Base-by-base conservation (phyloP, 192 early-diverging fungal species). In the Diversispora eburnea region DNA sequence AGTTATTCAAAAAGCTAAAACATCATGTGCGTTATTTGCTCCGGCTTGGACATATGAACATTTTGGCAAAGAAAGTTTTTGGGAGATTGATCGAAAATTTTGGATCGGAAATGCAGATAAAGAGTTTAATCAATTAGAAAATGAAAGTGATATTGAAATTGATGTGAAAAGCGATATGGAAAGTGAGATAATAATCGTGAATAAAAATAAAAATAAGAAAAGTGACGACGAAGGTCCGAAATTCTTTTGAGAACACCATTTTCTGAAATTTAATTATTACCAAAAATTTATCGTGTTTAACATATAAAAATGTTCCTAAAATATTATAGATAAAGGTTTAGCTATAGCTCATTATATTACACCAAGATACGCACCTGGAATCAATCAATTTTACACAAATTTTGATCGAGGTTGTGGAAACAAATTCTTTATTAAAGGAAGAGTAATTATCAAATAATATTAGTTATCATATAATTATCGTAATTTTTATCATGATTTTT, bases 1-100 rank as follows among this genome's bases (percentile, higher is more conserved):
- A 66, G 78, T 80, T 19, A 84, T 86, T 22, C 76, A 63, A 5
- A 57, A 73, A 22, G 83, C 78, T 3, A 61, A 70, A 1, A 82
- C 85, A 7, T 85, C 84, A 1, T 75, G 77, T 17, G 89, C 88
- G 33, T 41, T 91, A 9, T 91, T 91, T 83, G 89, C 82, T 0
- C 87, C 84, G 1, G 88, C 81, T 9, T 91, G 89, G 89, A 86
- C 86, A 3, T 89, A 82, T 78, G 86, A 91, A 70, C 62, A 59
- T 60, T 75, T 88, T 39, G 86, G 81, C 17, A 68, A 73, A 15
- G 76, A 78, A 6, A 60, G 67, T 19, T 91, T 90, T 73, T 64
- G 79, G 52, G 68, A 55, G 9, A 77, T 79, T 52, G 89, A 91
- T 20, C 54, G 62, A 10, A 61, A 82, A 25, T 86, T 91, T 57